phyloP scores from a whole-genome alignment of 257 asterid species.

The Nicotiana paniculata region DNA sequence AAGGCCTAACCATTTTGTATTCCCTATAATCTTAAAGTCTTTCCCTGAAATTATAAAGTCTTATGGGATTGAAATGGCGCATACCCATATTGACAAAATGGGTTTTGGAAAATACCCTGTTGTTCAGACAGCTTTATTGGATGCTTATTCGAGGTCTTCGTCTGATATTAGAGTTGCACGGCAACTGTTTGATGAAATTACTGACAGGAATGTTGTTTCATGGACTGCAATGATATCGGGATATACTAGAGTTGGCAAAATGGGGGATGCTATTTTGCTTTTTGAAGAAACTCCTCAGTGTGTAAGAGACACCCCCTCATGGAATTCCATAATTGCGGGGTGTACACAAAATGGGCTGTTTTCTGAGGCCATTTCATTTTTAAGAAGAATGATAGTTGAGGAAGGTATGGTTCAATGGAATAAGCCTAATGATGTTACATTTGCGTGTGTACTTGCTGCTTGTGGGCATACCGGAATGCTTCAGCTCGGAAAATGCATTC shows the following conservation, averaged over 20 bases:
- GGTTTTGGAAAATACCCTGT: conserved; percentile 47
- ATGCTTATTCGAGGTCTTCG: conserved; percentile 44
- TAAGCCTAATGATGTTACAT: conserved; percentile 62
- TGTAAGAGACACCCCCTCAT: conserved; percentile 59
- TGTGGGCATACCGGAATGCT: conserved; percentile 63
- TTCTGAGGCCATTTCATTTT: conserved; percentile 52
- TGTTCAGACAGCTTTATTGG: conserved; percentile 66
- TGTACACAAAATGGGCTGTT: conserved; percentile 72
- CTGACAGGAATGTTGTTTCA: conserved; percentile 52
- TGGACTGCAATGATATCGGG: conserved; percentile 90
- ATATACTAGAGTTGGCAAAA: conserved; percentile 49
- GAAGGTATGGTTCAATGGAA: conserved; percentile 24
- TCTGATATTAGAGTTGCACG: conserved; percentile 40
- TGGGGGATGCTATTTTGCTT: conserved; percentile 54
- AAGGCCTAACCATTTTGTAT: conserved; percentile 62
- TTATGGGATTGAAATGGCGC: conserved; percentile 57
- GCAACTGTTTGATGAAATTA: conserved; percentile 65
- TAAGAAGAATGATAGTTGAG: conserved; percentile 57
- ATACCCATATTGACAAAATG: conserved; percentile 49
- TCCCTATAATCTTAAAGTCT: conserved; percentile 49
- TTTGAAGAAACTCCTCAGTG: conserved; percentile 53
- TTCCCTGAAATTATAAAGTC: conserved; percentile 41
- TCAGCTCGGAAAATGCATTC: conserved; percentile 66
- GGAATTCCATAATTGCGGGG: conserved; percentile 78
- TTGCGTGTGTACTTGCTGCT: conserved; percentile 60